Evolutionary conservation across 1,284 basidiomycete species (phyloP), one percentile per base, ranked within the genome.

Genomic region (Fomes fomentarius): DNA sequence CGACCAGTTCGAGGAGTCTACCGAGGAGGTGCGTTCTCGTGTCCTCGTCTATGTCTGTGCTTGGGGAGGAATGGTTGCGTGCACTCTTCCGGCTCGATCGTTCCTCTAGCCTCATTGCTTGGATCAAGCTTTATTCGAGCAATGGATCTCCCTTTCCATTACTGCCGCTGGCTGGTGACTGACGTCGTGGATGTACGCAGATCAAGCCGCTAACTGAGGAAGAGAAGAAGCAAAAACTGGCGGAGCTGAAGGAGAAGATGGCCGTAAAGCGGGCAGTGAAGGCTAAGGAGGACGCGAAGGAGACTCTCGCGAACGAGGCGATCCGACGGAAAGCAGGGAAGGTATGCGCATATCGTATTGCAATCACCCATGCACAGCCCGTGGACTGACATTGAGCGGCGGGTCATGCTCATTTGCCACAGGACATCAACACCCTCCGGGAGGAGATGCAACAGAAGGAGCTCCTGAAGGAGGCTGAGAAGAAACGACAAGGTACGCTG

Each of bases 141-240:
- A n/a, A n/a, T n/a, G n/a, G n/a, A n/a, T n/a, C n/a, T n/a, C n/a
- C n/a, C n/a, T n/a, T n/a, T n/a, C n/a, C n/a, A n/a, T n/a, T n/a
- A n/a, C n/a, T n/a, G n/a, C n/a, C n/a, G n/a, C n/a, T n/a, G n/a
- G n/a, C n/a, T n/a, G n/a, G n/a, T n/a, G n/a, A 25, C 34, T 47
- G 45, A 35, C 24, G 6, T 12, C 9, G 19, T 40, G 14, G 37
- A 19, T 2, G 9, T 34, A 22, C 42, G 15, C 61, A 92, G 89
- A 85, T 96, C 70, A 93, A 91, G 69, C 96, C 96, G 0, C 74
- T 98, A 48, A 98, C 96, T 0, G 94, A 98, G 70, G 94, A 98
- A 66, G 94, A 99, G 72, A 97, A 91, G 80, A 84, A 86, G 60
- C 78, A 86, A 59, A 92, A 87, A 67, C 80, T 98, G 0, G 84